Base-by-base conservation (phyloP, 768 basidiomycete species). In the Leccinum boreale region DNA sequence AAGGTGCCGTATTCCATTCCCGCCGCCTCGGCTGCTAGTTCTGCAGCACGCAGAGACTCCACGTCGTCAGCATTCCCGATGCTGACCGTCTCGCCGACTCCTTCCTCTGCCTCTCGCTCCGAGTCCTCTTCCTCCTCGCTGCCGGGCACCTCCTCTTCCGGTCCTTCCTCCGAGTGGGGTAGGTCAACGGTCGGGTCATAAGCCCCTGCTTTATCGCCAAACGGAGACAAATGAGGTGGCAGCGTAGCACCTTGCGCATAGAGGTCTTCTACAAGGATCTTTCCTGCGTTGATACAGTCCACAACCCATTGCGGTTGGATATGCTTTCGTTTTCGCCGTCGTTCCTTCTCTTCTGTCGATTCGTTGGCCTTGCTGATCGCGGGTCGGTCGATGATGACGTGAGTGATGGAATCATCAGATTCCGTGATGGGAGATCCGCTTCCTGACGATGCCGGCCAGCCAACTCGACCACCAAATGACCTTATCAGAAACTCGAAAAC, bases 271-370 rank as follows among this genome's bases (percentile, higher is more conserved):
- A 92, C 81, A 28, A 98, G 79, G 58, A 96, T 81, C 70, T 83
- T 90, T 10, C 87, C 86, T 8, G 85, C 82, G 70, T 99, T 99
- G 70, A 97, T 86, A 71, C 91, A 97, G 71, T 99, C 97, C 35
- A 93, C 92, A 31, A 97, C 82, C 97, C 97, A 98, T 73, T 98
- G 96, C 11, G 97, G 97, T 73, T 98, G 97, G 17, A 98, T 82
- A 71, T 90, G 92, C 68, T 91, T 93, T 66, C 94, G 82, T 70
- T 84, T 83, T 46, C 79, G 74, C 36, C 85, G 79, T 45, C 81
- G 78, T 63, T 86, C 84, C 63, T 82, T 80, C 62, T 88, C 83
- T 53, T 82, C 83, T 15, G 77, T 62, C 1, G 81, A 79, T 66
- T 85, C 86, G 53, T 79, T 72, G 24, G 67, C 52, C 60, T 73